Base-by-base conservation (phyloP, 208 protist species). In the Zelonia costaricensis region DNA sequence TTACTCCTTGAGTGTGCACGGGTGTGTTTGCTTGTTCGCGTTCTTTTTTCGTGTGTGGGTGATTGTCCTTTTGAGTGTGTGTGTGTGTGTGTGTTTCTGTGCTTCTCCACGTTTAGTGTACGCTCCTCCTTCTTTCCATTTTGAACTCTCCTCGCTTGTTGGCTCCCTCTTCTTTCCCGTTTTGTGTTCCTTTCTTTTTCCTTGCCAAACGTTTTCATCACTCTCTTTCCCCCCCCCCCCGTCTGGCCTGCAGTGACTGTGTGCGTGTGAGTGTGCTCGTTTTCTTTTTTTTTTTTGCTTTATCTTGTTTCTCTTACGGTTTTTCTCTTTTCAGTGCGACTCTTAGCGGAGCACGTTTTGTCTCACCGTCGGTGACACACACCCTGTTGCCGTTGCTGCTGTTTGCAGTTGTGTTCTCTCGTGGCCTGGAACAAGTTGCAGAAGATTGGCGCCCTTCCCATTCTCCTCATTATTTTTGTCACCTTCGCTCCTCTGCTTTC, bases 161-260 rank as follows among this genome's bases (percentile, higher is more conserved):
- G n/a, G n/a, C n/a, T n/a, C n/a, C n/a, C n/a, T n/a, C 46, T 43
- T 46, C 16, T 62, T 62, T 62, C 12, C 20, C 20, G 9, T 49
- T 35, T 15, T 70, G 7, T 38, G n/a, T 59, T 42, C 36, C 20
- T 30, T 73, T 46, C 35, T 73, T 59, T 25, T 73, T 65, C 16
- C 51, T 31, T 44, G n/a, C 15, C 36, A 15, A 15, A 42, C 36
- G 9, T 16, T 70, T 23, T 31, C 25, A 25, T 44, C 45, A 7
- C 20, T 16, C 48, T 42, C 36, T 42, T 42, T 42, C 36, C 15
- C 15, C 36, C 15, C n/a, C n/a, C n/a, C n/a, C n/a, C n/a, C n/a
- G n/a, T n/a, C n/a, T n/a, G n/a, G n/a, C n/a, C n/a, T n/a, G n/a
- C n/a, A n/a, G n/a, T 38, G 56, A 39, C 12, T 33, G 33, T 62